Base-by-base conservation (phyloP, 192 early-diverging fungal species). In the Dissophora ornata region DNA sequence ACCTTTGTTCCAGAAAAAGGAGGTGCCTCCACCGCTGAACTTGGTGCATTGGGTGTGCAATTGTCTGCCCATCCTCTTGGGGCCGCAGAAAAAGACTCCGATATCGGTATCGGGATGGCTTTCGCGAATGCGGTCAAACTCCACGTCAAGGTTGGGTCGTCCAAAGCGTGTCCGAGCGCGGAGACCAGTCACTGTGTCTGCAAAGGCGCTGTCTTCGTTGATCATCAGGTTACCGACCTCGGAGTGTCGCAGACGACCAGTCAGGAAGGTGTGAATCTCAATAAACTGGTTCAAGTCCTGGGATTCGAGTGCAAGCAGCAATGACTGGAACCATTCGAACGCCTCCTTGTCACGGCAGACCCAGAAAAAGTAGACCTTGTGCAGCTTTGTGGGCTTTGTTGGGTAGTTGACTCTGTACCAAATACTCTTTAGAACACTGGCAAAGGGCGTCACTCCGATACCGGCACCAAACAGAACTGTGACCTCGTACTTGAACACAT, bases 291-390 rank as follows among this genome's bases (percentile, higher is more conserved):
- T 71, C 41, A 90, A 62, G 33, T 87, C 82, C 60, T 88, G 81
- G 34, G 88, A 81, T 40, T 91, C 88, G 10, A 95, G 79, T 0
- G 91, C 86, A 19, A 85, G 48, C 41, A 95, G 71, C 47, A 92
- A 62, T 42, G 90, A 89, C 82, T 92, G 90, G 86, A 95, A 95
- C 92, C 93, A 95, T 58, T 91, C 85, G 44, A 95, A 89, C 3
- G 91, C 81, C 56, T 79, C 70, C 33, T 82, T 87, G 67, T 95
- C 93, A 33, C 93, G 88, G 63, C 85, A 88, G 18, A 90, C 79
- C 93, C 93, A 95, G 68, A 93, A 86, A 61, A 95, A 87, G 63
- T 91, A 93, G 12, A 91, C 88, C 62, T 92, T 95, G 24, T 80
- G 81, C 26, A 87, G 67, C 9, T 80, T 79, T 33, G 82, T 78